Evolutionary conservation across 345 rosid species (phyloP).

Genomic region (Raphanus sativus): DNA sequence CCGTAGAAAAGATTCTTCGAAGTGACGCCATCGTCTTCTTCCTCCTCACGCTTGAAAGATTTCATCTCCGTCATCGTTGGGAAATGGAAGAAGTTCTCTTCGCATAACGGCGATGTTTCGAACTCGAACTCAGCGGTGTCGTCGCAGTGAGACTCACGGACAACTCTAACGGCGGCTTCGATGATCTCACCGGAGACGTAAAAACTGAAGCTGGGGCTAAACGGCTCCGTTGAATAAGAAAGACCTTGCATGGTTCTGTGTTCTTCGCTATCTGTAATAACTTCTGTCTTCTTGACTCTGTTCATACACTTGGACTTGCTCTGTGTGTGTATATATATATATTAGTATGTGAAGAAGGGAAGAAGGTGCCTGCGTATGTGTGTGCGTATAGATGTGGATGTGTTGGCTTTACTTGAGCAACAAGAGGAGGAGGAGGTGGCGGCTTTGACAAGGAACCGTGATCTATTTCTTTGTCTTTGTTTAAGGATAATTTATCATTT

Average conservation of each 20-base stretch:
- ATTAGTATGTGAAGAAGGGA: neutral
- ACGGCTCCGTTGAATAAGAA: conserved; percentile 31
- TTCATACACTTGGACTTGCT: conserved; percentile 29
- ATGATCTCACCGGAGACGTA: conserved; percentile 14
- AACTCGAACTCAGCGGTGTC: conserved; percentile 24
- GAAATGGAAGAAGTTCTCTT: conserved; percentile 29
- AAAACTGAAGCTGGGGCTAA: conserved; percentile 35
- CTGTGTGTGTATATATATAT: conserved; percentile 4
- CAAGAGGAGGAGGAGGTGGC: conserved; percentile 33
- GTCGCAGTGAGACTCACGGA: conserved; percentile 14
- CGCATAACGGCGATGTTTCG: conserved; percentile 31
- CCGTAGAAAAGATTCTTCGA: conserved; percentile 19
- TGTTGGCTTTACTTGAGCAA: conserved; percentile 25
- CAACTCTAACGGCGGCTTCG: conserved; percentile 34
- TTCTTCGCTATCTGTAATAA: neutral
- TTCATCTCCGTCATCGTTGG: conserved; percentile 11
- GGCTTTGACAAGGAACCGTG: conserved; percentile 31
- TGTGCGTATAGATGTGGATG: conserved; percentile 21
- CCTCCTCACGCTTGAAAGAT: conserved; percentile 2
- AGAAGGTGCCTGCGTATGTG: conserved; percentile 14
- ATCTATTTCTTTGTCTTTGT: conserved; percentile 29
- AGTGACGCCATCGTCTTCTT: neutral
- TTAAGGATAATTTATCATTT: conserved; percentile 12
- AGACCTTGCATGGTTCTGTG: conserved; percentile 28
- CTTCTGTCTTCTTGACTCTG: conserved; percentile 11